phyloP scores from a whole-genome alignment of 441 rosid species.

The Pelargonium citronellum region DNA sequence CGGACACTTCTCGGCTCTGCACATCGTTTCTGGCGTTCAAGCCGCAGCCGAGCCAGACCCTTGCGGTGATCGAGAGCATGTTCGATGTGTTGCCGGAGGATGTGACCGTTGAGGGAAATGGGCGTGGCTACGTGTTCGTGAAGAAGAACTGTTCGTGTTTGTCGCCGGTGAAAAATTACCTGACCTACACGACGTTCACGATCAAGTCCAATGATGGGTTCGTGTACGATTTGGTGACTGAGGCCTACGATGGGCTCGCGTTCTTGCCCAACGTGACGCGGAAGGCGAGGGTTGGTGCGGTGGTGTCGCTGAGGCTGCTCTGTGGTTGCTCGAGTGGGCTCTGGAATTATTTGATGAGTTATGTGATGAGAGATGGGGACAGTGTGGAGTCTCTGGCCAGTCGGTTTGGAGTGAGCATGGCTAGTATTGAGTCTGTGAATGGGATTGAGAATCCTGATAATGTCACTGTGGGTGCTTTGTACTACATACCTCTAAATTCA shows the following conservation, averaged over 20 bases:
- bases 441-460: slow-evolving; percentile 74
- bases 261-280: slow-evolving; percentile 50
- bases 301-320: slow-evolving; percentile 75
- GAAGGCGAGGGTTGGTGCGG: slow-evolving; percentile 50
- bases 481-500: slow-evolving; percentile 79
- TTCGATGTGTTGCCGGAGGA: slow-evolving; percentile 73
- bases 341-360: slow-evolving; percentile 96
- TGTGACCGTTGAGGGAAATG: slow-evolving; percentile 46
- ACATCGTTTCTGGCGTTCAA: slow-evolving; percentile 79
- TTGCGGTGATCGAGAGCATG: slow-evolving; percentile 78
- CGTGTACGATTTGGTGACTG: slow-evolving; percentile 50
- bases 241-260: slow-evolving; percentile 80
- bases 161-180: slow-evolving; percentile 46
- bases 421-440: slow-evolving; percentile 62
- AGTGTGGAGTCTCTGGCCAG: slow-evolving; percentile 78
- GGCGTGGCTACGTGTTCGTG: slow-evolving; percentile 51
- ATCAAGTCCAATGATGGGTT: slow-evolving; percentile 55
- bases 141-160: slow-evolving; percentile 90
- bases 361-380: slow-evolving; percentile 69
- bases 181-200: slow-evolving; percentile 71
- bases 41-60: slow-evolving; percentile 53
- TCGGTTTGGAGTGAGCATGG: slow-evolving; percentile 92
- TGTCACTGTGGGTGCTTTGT: slow-evolving; percentile 69
- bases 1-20: slow-evolving; percentile 76
- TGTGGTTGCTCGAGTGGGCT: slow-evolving; percentile 94